Base-by-base conservation (phyloP, 257 asterid genomes). In the Solanum sparsipilum region DNA sequence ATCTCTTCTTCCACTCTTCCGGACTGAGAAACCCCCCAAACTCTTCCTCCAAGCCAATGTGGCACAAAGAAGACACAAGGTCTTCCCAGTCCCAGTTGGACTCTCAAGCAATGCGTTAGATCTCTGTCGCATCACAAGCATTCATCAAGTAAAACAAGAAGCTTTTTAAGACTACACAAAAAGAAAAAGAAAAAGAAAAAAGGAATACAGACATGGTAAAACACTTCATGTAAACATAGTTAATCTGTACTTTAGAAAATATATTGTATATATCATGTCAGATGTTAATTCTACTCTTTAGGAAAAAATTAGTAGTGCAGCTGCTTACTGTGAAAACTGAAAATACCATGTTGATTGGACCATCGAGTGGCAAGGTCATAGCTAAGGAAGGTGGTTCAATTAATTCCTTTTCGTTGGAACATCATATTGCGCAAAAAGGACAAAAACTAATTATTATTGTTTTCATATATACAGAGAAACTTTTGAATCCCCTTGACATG, bases 41-140 rank as follows among this genome's bases (percentile, higher is more conserved):
- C 99, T 96, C 93, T 91, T 95, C 93, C 99, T 95, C 98, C 99
- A 97, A 67, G 99, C 98, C 91, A 97, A 91, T 78, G 99, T 93
- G 86, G 99, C 98, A 82, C 99, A 97, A 75, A 97, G 93, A 90
- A 97, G 98, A 87, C 98, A 97, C 88, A 97, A 87, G 27, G 99
- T 97, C 92, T 97, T 97, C 86, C 99, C 99, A 41, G 99, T 97
- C 91, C 99, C 99, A 68, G 99, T 97, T 75, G 99, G 99, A 91
- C 99, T 97, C 96, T 97, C 99, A 88, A 97, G 91, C 72, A 97
- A 89, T 16, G 99, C 98, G 89, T 97, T 97, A 88, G 93, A 84
- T 92, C 86, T 93, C 99, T 97, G 94, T 41, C 89, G 65, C 65
- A 56, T 73, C 91, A 89, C 32, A 86, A 85, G 63, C 86, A 87